Evolutionary conservation across 148 eudicot species (phyloP), one percentile per base, ranked within the genome.

Genomic region (Pharnaceum exiguum): DNA sequence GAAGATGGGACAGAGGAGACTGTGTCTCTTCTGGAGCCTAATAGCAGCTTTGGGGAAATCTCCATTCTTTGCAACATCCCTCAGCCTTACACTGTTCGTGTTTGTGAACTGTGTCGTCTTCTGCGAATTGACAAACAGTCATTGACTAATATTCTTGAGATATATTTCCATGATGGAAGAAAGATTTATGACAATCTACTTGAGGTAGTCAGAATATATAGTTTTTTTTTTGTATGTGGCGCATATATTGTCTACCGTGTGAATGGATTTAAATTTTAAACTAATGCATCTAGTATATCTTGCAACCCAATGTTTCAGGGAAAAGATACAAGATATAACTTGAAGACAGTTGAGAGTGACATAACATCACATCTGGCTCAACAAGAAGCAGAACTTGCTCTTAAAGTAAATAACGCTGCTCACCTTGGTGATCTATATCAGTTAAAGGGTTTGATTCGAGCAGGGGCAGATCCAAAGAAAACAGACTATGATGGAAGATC

Each of bases 371-470:
- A 83, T 66, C 80, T 93, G 30, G 89, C 64, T 29, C 83, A 79
- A 66, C 91, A 89, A 66, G 99, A 93, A 63, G 88, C 99, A 25
- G 99, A 89, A 71, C 95, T 93, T 81, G 96, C 99, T 59, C 67
- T 84, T 39, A 86, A 72, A 71, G 96, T 93, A 45, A 93, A 89
- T 55, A 79, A 66, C 73, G 82, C 91, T 55, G 95, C 95, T 65
- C 83, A 67, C 68, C 65, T 79, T 51, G 96, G 95, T 10, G 96
- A 93, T 62, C 53, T 89, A 24, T 63, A 75, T 76, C 96, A 89
- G 57, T 77, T 93, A 11, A 93, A 83, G 72, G 62, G 67, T 63
- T 64, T 83, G 42, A 65, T 93, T 24, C 75, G 86, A 60, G 82
- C 85, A 30, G 99, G 99, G 44, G 96, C 99, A 50, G 89, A 93